Percentiles rank a stretch among this genome's conserved stretches.
Conservation (phyloP, 2,329 filamentous ascomycete species). For the Trichoderma asperellum region DNA sequence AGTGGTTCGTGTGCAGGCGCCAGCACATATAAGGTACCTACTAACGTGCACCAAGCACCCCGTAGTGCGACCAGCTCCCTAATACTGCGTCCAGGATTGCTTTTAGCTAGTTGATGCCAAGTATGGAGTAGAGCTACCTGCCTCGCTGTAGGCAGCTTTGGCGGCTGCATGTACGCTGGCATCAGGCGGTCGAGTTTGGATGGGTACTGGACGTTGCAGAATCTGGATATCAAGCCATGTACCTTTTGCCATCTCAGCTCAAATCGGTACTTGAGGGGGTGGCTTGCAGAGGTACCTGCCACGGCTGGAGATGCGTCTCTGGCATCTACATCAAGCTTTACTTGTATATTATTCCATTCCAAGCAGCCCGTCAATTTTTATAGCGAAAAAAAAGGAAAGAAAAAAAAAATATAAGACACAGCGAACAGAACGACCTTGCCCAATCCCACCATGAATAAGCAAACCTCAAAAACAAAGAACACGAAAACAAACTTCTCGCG, state of each 20-base stretch:
- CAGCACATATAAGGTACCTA: background rate
- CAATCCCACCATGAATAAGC: background rate
- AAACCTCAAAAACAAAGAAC: background rate
- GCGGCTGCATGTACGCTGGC: background rate
- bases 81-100: background rate
- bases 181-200: background rate
- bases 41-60: background rate
- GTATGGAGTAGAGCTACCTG: background rate
- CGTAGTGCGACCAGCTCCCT: conserved; percentile 13
- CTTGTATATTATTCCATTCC: background rate
- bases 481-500: background rate
- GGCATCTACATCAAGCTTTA: background rate
- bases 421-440: background rate
- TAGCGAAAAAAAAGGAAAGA: accelerated
- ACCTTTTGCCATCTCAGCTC: conserved; percentile 17
- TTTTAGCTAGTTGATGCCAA: conserved; percentile 9
- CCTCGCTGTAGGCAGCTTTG: background rate
- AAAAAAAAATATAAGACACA: background rate
- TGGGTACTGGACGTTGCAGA: conserved; percentile 9
- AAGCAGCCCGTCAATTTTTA: background rate
- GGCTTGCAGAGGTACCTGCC: background rate
- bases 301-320: background rate
- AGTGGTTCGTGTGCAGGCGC: conserved; percentile 8
- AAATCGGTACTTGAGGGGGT: background rate
- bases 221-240: conserved; percentile 15